These are phyloP conservation scores for Salicornia ramosissima DNA, from an alignment of 148 eudicot species.

Conservation along the genomic window DNA sequence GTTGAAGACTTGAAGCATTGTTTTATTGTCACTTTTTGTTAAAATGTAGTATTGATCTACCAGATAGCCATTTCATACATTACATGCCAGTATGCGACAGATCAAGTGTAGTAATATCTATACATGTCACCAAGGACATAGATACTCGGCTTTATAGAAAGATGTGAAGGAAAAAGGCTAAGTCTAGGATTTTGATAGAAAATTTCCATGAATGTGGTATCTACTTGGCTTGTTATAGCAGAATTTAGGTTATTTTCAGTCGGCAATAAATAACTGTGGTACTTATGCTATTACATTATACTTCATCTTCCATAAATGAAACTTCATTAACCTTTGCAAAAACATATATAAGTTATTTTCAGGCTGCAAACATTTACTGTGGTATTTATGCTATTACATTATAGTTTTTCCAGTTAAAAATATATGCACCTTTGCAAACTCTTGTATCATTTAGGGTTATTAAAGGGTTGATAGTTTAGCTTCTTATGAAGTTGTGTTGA, in stretches of 20 bases:
- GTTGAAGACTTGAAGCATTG: too few relatives aligned
- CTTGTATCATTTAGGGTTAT: not conserved
- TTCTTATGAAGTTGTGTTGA: conserved; percentile 1
- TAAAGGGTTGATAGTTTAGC: not conserved
- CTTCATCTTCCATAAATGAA: too few relatives aligned
- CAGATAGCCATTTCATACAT: too few relatives aligned
- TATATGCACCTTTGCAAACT: not conserved
- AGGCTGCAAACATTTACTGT: not conserved
- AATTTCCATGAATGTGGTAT: not conserved
- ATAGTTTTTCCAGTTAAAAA: too few relatives aligned
- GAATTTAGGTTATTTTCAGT: not conserved
- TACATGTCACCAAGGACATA: not conserved
- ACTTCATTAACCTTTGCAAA: not conserved
- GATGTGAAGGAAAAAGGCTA: not conserved
- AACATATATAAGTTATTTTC: not conserved
- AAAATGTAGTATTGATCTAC: too few relatives aligned
- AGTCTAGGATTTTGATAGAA: not conserved
- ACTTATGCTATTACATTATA: too few relatives aligned
- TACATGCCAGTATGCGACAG: too few relatives aligned
- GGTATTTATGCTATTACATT: too few relatives aligned
- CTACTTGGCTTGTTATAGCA: not conserved
- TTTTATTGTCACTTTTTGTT: too few relatives aligned
- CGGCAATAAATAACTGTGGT: too few relatives aligned
- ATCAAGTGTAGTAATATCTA: too few relatives aligned
- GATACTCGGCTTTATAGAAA: not conserved